A percentile compares a stretch with the other conserved stretches of the same genome.
phyloP scores from a whole-genome alignment of 2,329 filamentous ascomycete genomes.

The Tolypocladium ophioglossoides region DNA sequence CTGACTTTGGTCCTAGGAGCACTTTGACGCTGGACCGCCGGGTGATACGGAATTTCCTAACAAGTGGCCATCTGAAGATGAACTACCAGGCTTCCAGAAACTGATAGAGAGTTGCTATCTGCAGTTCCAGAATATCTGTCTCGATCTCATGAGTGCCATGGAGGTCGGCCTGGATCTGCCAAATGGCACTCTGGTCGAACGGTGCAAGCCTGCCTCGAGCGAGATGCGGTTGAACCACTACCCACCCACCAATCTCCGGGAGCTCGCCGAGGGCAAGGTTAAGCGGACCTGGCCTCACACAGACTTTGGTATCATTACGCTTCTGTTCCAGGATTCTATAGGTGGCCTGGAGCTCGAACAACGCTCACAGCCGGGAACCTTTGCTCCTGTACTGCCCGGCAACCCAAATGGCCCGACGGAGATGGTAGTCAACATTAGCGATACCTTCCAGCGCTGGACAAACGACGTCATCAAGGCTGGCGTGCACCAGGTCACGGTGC shows the following conservation, averaged over 20 bases:
- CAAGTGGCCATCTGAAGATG: neutral
- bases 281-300: conserved; percentile 7
- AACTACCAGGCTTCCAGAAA: neutral
- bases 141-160: conserved; percentile 4
- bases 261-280: neutral
- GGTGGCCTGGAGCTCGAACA: conserved; percentile 33
- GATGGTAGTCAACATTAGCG: conserved; percentile 22
- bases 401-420: conserved; percentile 7
- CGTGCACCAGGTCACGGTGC: conserved; percentile 1
- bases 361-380: conserved; percentile 14
- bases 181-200: conserved; percentile 5
- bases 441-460: conserved; percentile 22
- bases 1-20: neutral
- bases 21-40: neutral
- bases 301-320: conserved; percentile 6
- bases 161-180: conserved; percentile 21
- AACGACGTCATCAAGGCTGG: conserved; percentile 9
- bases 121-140: neutral
- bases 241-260: conserved; percentile 5
- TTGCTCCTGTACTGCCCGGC: conserved; percentile 16
- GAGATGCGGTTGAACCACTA: conserved; percentile 9
- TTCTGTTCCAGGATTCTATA: conserved; percentile 31
- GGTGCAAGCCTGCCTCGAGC: conserved; percentile 6
- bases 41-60: neutral
- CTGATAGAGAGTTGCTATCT: neutral